Evolutionary conservation across 2,329 filamentous ascomycete genomes (phyloP).

Genomic region (Neoscytalidium dimidiatum): DNA sequence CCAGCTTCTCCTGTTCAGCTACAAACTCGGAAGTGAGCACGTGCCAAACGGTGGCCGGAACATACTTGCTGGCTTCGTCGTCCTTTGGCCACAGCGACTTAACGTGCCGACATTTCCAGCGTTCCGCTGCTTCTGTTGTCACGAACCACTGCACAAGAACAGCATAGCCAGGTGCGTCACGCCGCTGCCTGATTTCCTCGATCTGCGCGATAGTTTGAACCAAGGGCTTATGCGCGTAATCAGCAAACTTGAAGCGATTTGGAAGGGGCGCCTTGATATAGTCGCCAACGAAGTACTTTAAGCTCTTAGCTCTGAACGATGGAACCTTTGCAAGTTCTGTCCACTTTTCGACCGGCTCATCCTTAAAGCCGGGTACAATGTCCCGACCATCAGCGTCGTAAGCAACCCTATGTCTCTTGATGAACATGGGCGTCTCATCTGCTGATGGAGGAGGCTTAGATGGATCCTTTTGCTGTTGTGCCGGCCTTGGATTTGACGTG

Average conservation of each 20-base stretch:
- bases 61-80: not conserved
- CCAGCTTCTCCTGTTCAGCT: not conserved
- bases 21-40: conserved; percentile 2
- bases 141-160: conserved; percentile 13
- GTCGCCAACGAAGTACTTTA: not conserved
- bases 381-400: conserved; percentile 6
- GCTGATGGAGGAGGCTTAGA: not conserved
- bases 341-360: not conserved
- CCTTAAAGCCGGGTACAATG: conserved; percentile 9
- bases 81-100: conserved; percentile 10
- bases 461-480: not conserved
- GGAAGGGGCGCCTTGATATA: conserved; percentile 9
- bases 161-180: not conserved
- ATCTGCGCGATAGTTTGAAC: conserved; percentile 12
- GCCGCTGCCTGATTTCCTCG: not conserved
- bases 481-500: not conserved
- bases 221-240: conserved; percentile 1
- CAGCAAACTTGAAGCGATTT: conserved; percentile 11
- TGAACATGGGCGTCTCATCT: conserved; percentile 4
- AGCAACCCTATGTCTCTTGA: conserved; percentile 2
- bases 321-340: not conserved
- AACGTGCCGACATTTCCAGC: conserved; percentile 2
- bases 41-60: conserved; percentile 1
- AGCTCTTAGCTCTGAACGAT: not conserved
- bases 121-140: conserved; percentile 6